Conservation (phyloP, 495 filamentous ascomycete species). For the Neurospora intermedia region DNA sequence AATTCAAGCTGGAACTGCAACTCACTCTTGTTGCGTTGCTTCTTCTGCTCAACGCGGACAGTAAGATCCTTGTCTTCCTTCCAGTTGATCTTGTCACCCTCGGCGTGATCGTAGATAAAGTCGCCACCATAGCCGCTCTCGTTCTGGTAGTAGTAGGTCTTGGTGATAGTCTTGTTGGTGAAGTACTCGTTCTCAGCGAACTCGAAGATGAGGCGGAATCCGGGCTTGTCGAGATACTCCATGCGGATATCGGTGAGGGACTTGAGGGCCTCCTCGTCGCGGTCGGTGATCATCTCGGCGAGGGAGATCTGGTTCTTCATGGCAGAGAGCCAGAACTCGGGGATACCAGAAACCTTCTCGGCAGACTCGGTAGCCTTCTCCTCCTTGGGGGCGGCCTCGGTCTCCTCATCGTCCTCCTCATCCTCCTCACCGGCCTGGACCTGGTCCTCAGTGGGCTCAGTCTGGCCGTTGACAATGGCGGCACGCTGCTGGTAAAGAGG, state of each 20-base stretch:
- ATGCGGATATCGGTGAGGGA: slow-evolving; percentile 89
- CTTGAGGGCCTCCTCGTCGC: slow-evolving; percentile 88
- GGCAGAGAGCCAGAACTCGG: slow-evolving; percentile 98
- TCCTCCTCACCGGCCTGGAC: slow-evolving; percentile 77
- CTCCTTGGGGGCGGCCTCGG: slow-evolving; percentile 42
- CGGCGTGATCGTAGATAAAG: slow-evolving; percentile 99
- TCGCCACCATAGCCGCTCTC: slow-evolving; percentile 97
- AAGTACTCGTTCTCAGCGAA: slow-evolving; percentile 93
- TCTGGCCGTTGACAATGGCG: slow-evolving; percentile 78
- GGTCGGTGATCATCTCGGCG: slow-evolving; percentile 95
- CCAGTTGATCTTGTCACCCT: slow-evolving; percentile 97
- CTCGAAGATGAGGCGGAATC: slow-evolving; percentile 96
- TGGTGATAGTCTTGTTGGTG: slow-evolving; percentile 91
- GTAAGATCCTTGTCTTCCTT: slow-evolving; percentile 88
- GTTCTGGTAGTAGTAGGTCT: slow-evolving; percentile 99
- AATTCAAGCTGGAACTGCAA: background rate
- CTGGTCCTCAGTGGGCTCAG: slow-evolving; percentile 79
- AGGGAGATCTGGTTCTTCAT: slow-evolving; percentile 99
- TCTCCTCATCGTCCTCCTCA: slow-evolving; percentile 54
- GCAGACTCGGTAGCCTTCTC: slow-evolving; percentile 31
- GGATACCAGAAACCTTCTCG: slow-evolving; percentile 59
- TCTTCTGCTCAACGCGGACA: slow-evolving; percentile 92
- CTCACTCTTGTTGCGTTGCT: slow-evolving; percentile 99
- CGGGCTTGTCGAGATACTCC: slow-evolving; percentile 97
- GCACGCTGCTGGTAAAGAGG: slow-evolving; percentile 94